Evolutionary conservation across 2,329 filamentous ascomycete genomes (phyloP), one percentile per base, ranked within the genome.

Genomic region (Paracamarosporium sp.): DNA sequence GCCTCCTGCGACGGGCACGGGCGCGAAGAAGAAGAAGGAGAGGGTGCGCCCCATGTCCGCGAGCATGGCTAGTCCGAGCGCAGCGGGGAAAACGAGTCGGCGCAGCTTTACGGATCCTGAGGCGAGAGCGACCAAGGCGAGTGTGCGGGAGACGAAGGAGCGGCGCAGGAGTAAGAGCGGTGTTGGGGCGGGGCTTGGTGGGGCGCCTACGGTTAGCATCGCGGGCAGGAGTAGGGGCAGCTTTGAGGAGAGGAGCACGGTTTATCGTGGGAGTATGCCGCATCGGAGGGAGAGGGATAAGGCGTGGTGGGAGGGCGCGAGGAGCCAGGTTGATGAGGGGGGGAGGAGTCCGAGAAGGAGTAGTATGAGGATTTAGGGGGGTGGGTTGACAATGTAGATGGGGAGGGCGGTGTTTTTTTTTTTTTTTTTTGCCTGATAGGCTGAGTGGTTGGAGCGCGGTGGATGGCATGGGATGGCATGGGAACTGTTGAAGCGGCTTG

Each of bases 301-400:
- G 59, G 67, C 73, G 51, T 76, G 73, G 73, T 76, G 72, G 71
- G 73, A 76, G 55, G 71, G 68, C 12, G 43, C 25, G 35, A 53
- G 53, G 44, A 52, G 45, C 45, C 13, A 8, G 13, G 48, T 30
- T 28, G 70, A 72, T 72, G 65, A 56, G 68, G 59, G 53, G 55
- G 33, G 31, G 41, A 59, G 59, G 57, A 60, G 53, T 60, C 53
- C 59, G 20, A 57, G 63, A 50, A 56, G 63, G 59, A 65, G 57
- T 54, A 64, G 63, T 56, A 59, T 62, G 59, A 55, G 57, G 47
- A 55, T 61, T 55, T 62, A 27, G 43, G 5, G 25, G 20, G 4
- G 15, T 30, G 44, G 27, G 28, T 33, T n/a, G n/a, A n/a, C n/a
- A n/a, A n/a, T n/a, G n/a, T n/a, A n/a, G n/a, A n/a, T n/a, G n/a